Evolutionary conservation across 148 eudicot genomes (phyloP).

Genomic region (Diospyros kaki): DNA sequence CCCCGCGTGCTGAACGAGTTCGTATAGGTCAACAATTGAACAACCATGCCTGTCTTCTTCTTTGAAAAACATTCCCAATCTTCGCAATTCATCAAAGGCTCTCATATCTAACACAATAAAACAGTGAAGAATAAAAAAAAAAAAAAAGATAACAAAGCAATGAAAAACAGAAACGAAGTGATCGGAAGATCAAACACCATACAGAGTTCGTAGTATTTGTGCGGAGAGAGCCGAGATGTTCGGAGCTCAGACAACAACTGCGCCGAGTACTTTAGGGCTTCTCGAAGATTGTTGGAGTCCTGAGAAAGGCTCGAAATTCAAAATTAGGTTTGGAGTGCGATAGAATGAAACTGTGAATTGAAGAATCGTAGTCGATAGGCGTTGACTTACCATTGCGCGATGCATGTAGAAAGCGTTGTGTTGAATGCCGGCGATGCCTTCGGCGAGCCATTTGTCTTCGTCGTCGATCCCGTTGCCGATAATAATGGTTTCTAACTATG

Average conservation of each 20-base stretch:
- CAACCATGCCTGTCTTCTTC: conserved; percentile 89
- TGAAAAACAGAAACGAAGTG: background rate
- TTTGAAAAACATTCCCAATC: conserved; percentile 80
- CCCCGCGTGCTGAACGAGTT: conserved; percentile 97
- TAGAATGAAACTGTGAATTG: background rate
- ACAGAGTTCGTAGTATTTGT: conserved; percentile 93
- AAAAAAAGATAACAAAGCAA: background rate
- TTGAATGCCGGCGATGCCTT: conserved; percentile 91
- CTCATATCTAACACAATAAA: conserved; percentile 69
- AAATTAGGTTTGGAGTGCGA: background rate
- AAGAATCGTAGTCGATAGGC: background rate
- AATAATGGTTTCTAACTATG: too few species aligned
- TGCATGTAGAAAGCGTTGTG: conserved; percentile 95
- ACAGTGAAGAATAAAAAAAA: background rate
- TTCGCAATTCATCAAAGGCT: conserved; percentile 89
- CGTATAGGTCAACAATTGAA: conserved; percentile 73
- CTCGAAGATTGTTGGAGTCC: conserved; percentile 87
- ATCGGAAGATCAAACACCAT: conserved; percentile 2
- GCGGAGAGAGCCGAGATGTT: conserved; percentile 89
- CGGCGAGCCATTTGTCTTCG: conserved; percentile 99
- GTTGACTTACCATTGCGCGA: conserved; percentile 63
- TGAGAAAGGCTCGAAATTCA: conserved; percentile 22
- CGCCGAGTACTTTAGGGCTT: conserved; percentile 85
- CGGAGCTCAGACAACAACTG: conserved; percentile 90
- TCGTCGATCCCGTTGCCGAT: conserved; percentile 65